Evolutionary conservation across 257 asterid genomes (phyloP).

Genomic region (Ajuga chamaepitys): DNA sequence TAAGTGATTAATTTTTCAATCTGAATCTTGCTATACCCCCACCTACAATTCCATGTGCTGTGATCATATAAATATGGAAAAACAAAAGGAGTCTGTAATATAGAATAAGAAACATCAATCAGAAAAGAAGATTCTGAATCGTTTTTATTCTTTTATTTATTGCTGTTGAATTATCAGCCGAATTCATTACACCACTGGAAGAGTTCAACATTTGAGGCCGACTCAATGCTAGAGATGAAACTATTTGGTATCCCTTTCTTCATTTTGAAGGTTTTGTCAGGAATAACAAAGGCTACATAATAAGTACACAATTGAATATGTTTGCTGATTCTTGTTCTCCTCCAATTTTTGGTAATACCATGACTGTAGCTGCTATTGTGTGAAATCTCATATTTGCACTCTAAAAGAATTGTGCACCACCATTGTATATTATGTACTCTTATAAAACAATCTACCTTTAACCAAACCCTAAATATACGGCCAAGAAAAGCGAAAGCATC

Average conservation of each 20-base stretch:
- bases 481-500: background rate
- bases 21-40: conserved; percentile 3
- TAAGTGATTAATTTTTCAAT: background rate
- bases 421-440: background rate
- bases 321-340: background rate
- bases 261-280: background rate
- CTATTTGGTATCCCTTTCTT: background rate
- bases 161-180: background rate
- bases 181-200: background rate
- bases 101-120: background rate
- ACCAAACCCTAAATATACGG: background rate
- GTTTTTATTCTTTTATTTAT: background rate
- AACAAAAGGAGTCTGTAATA: background rate
- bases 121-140: conserved; percentile 5
- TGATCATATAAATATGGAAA: background rate
- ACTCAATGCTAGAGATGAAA: background rate
- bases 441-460: conserved; percentile 5
- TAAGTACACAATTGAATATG: background rate
- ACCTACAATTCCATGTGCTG: conserved; percentile 5
- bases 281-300: background rate
- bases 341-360: background rate
- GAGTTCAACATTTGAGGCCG: background rate
- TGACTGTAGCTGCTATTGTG: background rate
- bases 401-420: background rate
- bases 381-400: conserved; percentile 7